phyloP scores from a whole-genome alignment of 345 rosid species.

The Capsella bursapastoris region DNA sequence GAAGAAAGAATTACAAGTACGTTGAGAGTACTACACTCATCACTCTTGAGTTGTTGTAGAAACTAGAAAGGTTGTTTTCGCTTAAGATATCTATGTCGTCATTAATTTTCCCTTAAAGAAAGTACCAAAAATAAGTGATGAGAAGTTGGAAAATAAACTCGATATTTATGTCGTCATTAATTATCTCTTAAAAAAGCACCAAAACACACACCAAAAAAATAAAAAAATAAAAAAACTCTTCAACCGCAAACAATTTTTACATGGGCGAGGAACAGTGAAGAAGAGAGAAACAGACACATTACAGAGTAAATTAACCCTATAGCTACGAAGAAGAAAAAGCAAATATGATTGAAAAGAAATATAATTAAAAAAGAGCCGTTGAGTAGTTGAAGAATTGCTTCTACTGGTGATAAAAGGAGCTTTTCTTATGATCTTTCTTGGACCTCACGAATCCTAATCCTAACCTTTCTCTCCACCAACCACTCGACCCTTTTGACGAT shows the following conservation, averaged over 20 bases:
- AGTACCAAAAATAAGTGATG: background rate
- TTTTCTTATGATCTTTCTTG: slow-evolving; percentile 46
- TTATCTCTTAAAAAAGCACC: background rate
- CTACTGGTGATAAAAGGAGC: slow-evolving; percentile 32
- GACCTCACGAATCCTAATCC: slow-evolving; percentile 43
- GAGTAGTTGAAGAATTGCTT: background rate
- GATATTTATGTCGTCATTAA: background rate
- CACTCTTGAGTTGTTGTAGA: background rate
- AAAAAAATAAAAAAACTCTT: slow-evolving; percentile 36
- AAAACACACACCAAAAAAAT: slow-evolving; percentile 3
- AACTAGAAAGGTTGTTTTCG: background rate
- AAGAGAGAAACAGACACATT: slow-evolving; percentile 1
- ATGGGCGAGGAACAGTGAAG: slow-evolving; percentile 39
- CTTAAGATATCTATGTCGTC: too few species aligned
- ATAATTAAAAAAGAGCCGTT: background rate
- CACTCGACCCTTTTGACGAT: slow-evolving; percentile 39
- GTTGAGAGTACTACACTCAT: background rate
- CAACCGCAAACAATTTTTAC: slow-evolving; percentile 47
- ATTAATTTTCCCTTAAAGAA: background rate
- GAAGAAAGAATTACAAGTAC: background rate
- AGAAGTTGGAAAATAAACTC: background rate
- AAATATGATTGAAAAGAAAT: background rate
- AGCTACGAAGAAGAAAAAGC: background rate
- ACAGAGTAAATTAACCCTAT: slow-evolving; percentile 11
- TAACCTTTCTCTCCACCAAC: slow-evolving; percentile 49